Evolutionary conservation across 78 protist species (phyloP).

Genomic region (Dictyostelium discoideum): DNA sequence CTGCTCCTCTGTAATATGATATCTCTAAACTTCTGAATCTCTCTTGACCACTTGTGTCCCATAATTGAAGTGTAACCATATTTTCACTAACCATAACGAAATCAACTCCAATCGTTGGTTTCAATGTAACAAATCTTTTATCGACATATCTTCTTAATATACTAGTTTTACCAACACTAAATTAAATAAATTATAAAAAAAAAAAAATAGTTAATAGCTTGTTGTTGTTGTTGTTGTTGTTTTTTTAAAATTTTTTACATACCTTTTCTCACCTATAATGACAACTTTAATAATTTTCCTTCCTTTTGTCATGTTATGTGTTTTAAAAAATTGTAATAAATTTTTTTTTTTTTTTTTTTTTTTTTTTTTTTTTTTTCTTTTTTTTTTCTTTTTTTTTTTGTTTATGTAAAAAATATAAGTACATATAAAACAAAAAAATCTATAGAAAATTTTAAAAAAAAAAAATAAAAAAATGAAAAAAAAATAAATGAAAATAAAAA

Average conservation of each 20-base stretch:
- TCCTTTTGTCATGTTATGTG: not conserved
- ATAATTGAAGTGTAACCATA: constrained; percentile 62
- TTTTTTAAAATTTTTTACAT: not conserved
- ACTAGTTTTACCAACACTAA: constrained; percentile 77
- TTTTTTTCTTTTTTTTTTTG: too few relatives aligned
- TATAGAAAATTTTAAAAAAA: too few relatives aligned
- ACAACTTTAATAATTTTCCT: constrained; percentile 59
- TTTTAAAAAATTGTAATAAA: too few relatives aligned
- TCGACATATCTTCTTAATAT: constrained; percentile 77
- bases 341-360: too few relatives aligned
- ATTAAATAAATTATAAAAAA: not conserved
- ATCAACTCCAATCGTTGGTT: constrained; percentile 78
- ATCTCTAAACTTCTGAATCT: constrained; percentile 82
- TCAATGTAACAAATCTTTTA: constrained; percentile 51
- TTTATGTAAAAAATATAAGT: too few relatives aligned
- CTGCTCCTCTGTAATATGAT: constrained; percentile 87
- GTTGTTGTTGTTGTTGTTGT: too few relatives aligned
- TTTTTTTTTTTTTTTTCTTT: too few relatives aligned
- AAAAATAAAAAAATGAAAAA: too few relatives aligned
- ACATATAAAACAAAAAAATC: too few relatives aligned
- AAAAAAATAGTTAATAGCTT: not conserved
- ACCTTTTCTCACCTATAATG: constrained; percentile 78
- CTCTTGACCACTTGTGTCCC: constrained; percentile 89
- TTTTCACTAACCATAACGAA: constrained; percentile 69
- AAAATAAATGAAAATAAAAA: too few relatives aligned